These are phyloP conservation scores for Plasmopara halstedii DNA, from an alignment of 352 stramenopile genomes.

Conservation along the genomic window DNA sequence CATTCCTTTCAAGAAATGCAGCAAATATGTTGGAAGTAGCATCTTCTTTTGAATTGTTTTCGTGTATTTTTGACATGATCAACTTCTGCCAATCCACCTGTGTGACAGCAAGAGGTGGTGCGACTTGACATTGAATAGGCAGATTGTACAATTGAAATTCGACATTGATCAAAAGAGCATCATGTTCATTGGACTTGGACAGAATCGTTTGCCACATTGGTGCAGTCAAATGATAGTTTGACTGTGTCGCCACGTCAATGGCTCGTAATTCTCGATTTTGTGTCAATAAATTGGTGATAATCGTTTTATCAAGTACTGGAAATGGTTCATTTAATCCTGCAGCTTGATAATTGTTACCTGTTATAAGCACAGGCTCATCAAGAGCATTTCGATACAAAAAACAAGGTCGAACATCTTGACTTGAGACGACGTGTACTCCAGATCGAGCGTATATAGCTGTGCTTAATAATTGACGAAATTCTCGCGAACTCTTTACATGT, in stretches of 20 bases:
- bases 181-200: constrained; percentile 8
- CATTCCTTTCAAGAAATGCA: constrained; percentile 38
- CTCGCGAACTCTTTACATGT: constrained; percentile 40
- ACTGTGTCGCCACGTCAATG: constrained; percentile 34
- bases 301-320: constrained; percentile 25
- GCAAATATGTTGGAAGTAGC: constrained; percentile 39
- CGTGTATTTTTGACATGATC: constrained; percentile 13
- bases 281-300: constrained; percentile 29
- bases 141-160: constrained; percentile 47
- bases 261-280: constrained; percentile 24
- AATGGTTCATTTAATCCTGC: constrained; percentile 23
- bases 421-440: constrained; percentile 33
- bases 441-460: constrained; percentile 43
- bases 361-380: constrained; percentile 40
- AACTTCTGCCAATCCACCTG: constrained; percentile 49
- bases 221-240: constrained; percentile 26
- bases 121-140: constrained; percentile 23
- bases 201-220: constrained; percentile 20
- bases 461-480: constrained; percentile 42
- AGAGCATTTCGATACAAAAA: constrained; percentile 38
- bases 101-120: constrained; percentile 35
- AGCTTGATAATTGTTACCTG: constrained; percentile 25
- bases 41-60: neutral
- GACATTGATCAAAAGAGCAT: constrained; percentile 30
- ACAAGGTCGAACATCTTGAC: constrained; percentile 15